These are phyloP conservation scores for Moricandia moricandioides DNA, from an alignment of 345 rosid genomes.

Conservation along the genomic window DNA sequence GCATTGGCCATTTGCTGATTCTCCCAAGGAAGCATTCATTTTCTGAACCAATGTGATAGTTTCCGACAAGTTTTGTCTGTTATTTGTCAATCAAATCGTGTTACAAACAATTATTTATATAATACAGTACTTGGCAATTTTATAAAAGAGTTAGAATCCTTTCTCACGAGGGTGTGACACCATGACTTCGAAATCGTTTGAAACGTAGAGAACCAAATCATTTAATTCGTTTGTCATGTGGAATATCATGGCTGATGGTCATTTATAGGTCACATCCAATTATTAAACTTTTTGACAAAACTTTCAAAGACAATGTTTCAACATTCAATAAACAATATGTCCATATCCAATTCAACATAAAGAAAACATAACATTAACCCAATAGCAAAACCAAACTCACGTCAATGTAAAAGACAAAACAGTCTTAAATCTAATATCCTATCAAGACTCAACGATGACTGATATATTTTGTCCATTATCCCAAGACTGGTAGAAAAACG, in stretches of 20 bases:
- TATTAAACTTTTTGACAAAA: neutral
- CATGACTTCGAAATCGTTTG: too few species aligned
- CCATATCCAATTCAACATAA: neutral
- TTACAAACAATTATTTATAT: constrained; percentile 7
- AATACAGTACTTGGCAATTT: neutral
- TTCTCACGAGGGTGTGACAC: neutral
- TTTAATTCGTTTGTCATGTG: too few species aligned
- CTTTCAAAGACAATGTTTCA: neutral
- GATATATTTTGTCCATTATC: constrained; percentile 16
- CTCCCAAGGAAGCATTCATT: constrained; percentile 61
- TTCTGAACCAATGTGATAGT: constrained; percentile 50
- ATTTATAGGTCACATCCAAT: too few species aligned
- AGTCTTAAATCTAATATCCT: constrained; percentile 24
- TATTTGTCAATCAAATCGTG: constrained; percentile 87
- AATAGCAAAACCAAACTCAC: constrained; percentile 3
- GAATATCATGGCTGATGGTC: too few species aligned
- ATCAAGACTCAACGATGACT: constrained; percentile 17
- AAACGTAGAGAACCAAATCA: too few species aligned
- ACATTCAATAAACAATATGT: neutral
- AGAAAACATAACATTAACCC: neutral
- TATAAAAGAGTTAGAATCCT: neutral
- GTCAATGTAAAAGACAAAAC: neutral
- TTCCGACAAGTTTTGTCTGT: constrained; percentile 62
- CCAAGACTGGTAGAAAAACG: constrained; percentile 21
- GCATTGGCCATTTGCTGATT: constrained; percentile 37